phyloP scores from a whole-genome alignment of 495 filamentous ascomycete species.

The Hypomontagnella monticulosa region DNA sequence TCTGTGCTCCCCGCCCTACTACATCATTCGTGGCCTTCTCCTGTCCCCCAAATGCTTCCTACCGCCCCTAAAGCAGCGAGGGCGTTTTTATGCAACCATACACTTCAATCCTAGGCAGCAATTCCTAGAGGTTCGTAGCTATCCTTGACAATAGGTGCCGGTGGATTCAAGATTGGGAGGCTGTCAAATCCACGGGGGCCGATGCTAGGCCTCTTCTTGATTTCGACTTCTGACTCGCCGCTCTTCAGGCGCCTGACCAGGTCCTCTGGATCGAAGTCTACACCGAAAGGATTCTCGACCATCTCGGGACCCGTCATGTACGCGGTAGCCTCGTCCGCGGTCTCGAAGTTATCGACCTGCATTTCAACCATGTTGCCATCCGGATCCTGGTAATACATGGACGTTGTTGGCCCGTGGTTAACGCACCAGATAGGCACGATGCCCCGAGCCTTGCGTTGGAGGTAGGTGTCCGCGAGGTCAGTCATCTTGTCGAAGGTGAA shows the following conservation, averaged over 20 bases:
- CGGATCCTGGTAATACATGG: constrained; percentile 59
- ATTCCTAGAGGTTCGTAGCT: constrained; percentile 22
- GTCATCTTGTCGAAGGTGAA: constrained; percentile 49
- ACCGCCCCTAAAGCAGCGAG: no score
- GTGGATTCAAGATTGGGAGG: constrained; percentile 20
- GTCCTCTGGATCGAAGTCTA: constrained; percentile 53
- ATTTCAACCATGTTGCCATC: constrained; percentile 60
- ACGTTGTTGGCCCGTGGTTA: constrained; percentile 57
- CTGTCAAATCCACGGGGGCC: constrained; percentile 33
- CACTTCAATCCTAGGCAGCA: constrained; percentile 6
- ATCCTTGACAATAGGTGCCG: constrained; percentile 28
- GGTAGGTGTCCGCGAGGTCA: constrained; percentile 47
- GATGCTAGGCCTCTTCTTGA: constrained; percentile 47
- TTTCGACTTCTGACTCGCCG: constrained; percentile 44
- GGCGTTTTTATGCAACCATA: no score
- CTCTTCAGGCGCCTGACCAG: constrained; percentile 44
- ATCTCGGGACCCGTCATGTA: constrained; percentile 45
- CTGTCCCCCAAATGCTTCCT: no score
- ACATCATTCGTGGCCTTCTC: no score
- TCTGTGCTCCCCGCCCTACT: no score
- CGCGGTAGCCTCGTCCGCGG: constrained; percentile 47
- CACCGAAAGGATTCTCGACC: constrained; percentile 49
- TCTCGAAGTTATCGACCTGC: constrained; percentile 57
- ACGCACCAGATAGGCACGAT: constrained; percentile 55
- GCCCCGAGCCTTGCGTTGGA: constrained; percentile 47